Conservation (phyloP, 305 asterid species). For the Solanum chacoense region DNA sequence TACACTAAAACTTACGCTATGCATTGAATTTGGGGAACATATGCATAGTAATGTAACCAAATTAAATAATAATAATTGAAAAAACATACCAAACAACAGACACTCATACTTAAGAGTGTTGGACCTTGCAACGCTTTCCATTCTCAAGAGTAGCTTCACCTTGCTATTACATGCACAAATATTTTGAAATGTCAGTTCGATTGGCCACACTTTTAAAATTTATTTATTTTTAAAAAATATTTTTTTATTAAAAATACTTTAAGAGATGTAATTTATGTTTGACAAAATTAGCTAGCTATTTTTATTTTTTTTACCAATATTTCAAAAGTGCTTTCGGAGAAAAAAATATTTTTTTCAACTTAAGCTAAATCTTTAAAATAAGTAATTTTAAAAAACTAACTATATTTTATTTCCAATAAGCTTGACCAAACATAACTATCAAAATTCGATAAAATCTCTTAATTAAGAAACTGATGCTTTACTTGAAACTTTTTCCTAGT, state of each 20-base stretch:
- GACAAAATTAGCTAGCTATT: no score
- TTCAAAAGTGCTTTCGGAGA: no score
- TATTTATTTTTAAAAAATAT: background rate
- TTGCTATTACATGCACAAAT: background rate
- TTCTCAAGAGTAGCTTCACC: conserved; percentile 9
- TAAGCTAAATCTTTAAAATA: background rate
- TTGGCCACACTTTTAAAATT: background rate
- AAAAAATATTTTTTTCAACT: background rate
- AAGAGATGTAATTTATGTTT: no score
- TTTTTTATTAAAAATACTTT: background rate
- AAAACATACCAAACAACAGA: conserved; percentile 48
- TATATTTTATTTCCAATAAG: background rate
- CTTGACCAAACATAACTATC: background rate
- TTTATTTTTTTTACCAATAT: no score
- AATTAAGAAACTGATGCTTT: background rate
- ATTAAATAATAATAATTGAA: background rate
- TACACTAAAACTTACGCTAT: background rate
- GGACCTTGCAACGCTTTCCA: conserved; percentile 41
- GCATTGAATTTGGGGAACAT: accelerated
- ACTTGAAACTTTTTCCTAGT: background rate
- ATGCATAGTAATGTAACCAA: background rate
- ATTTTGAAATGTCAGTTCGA: background rate
- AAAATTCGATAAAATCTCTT: background rate
- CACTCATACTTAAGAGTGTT: conserved; percentile 45
- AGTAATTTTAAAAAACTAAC: background rate